These are phyloP conservation scores for Ramalina intermedia DNA, from an alignment of 495 filamentous ascomycete species.

Conservation along the genomic window DNA sequence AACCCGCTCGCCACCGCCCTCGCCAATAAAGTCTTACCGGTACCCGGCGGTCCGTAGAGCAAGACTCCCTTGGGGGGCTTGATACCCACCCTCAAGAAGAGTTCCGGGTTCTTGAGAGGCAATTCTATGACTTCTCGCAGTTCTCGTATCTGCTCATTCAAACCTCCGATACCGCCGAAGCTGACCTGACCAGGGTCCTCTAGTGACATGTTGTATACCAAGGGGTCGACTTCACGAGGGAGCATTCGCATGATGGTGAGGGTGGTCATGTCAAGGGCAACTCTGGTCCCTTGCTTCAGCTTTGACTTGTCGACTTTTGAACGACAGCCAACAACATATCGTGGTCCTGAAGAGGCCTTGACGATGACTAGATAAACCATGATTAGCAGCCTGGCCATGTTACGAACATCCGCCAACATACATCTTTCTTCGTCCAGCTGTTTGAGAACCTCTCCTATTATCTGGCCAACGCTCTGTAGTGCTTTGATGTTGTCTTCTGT, in stretches of 20 bases:
- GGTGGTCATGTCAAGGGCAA: slow-evolving; percentile 98
- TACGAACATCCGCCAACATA: slow-evolving; percentile 26
- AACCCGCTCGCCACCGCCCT: slow-evolving; percentile 92
- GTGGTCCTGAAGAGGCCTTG: slow-evolving; percentile 91
- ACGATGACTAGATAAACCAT: slow-evolving; percentile 40
- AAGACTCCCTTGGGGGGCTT: slow-evolving; percentile 98
- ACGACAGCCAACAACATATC: slow-evolving; percentile 96
- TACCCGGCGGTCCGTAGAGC: slow-evolving; percentile 94
- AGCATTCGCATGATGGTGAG: slow-evolving; percentile 99
- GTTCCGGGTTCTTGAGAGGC: slow-evolving; percentile 95
- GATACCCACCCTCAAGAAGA: slow-evolving; percentile 94
- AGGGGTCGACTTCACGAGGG: slow-evolving; percentile 91
- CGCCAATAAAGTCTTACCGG: slow-evolving; percentile 91
- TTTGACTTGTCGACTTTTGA: slow-evolving; percentile 95
- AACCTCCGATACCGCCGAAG: slow-evolving; percentile 95
- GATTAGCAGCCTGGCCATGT: not conserved
- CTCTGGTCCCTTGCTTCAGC: slow-evolving; percentile 94
- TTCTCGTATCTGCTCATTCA: slow-evolving; percentile 98
- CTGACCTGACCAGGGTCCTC: slow-evolving; percentile 96
- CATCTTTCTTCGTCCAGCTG: slow-evolving; percentile 98
- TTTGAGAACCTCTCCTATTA: slow-evolving; percentile 97
- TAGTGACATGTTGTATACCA: slow-evolving; percentile 99
- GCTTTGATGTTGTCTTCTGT: slow-evolving; percentile 99
- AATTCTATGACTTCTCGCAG: slow-evolving; percentile 96
- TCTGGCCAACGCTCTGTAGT: slow-evolving; percentile 96